These are phyloP conservation scores for Tillandsia fasciculata DNA, from an alignment of 176 grass and related monocot species.

Conservation along the genomic window DNA sequence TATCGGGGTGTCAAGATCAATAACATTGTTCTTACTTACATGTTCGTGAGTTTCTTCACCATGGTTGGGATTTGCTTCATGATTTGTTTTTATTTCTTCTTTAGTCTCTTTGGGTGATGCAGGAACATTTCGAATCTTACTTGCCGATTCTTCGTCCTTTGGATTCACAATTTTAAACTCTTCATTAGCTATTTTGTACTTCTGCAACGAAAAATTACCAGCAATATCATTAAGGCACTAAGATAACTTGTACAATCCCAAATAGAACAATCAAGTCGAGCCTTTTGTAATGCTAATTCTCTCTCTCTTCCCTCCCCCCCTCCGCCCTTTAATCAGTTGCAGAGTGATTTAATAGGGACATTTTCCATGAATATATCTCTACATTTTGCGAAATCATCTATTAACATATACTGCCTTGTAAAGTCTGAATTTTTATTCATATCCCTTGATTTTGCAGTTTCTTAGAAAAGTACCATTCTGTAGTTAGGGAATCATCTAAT, in stretches of 20 bases:
- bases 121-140: not conserved
- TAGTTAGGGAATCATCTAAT: no score
- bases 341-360: no score
- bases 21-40: not conserved
- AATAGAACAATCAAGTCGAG: not conserved
- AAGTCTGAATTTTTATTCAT: no score
- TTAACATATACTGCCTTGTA: no score
- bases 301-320: no score
- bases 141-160: not conserved
- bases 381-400: no score
- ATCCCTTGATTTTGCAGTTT: no score
- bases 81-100: not conserved
- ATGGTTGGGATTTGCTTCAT: not conserved
- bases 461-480: no score
- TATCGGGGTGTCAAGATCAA: not conserved
- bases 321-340: no score
- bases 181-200: conserved; percentile 1
- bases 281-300: not conserved
- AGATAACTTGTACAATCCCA: not conserved
- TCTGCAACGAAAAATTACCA: not conserved
- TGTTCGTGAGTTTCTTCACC: not conserved
- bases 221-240: not conserved
- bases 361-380: no score
- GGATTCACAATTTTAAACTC: not conserved
- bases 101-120: not conserved